A percentile compares a stretch with the other conserved stretches of the same genome.
Evolutionary conservation across 805 yeast genomes (phyloP).

Genomic region (Torulaspora quercuum): DNA sequence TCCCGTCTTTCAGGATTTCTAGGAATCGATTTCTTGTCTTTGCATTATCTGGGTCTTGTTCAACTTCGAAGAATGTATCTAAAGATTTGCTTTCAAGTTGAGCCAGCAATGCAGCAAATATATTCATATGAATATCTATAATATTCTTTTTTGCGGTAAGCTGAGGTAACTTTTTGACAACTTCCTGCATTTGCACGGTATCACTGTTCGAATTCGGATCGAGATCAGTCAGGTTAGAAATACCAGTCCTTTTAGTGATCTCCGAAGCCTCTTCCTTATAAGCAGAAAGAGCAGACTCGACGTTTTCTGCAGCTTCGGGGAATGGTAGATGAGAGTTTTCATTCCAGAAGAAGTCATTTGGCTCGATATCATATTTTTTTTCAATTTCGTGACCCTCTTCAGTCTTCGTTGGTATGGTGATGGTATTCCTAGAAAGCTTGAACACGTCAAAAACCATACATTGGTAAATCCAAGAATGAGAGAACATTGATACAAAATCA

Average conservation of each 20-base stretch:
- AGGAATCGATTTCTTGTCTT: conserved; percentile 55
- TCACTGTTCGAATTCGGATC: conserved; percentile 53
- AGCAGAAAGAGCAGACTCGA: conserved; percentile 73
- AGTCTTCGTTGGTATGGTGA: conserved; percentile 50
- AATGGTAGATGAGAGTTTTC: conserved; percentile 83
- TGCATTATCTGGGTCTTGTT: conserved; percentile 62
- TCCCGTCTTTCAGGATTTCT: conserved; percentile 50
- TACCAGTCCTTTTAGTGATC: conserved; percentile 69
- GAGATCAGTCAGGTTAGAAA: conserved; percentile 68
- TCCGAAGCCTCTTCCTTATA: conserved; percentile 88
- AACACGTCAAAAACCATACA: conserved; percentile 94
- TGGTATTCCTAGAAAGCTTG: conserved; percentile 75
- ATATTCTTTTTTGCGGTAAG: conserved; percentile 81
- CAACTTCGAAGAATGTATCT: conserved; percentile 91
- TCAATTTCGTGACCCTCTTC: conserved; percentile 39
- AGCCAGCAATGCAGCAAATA: conserved; percentile 75
- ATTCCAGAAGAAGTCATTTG: conserved; percentile 89
- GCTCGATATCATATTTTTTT: conserved; percentile 82
- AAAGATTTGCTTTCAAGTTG: conserved; percentile 82
- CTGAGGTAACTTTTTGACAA: conserved; percentile 89
- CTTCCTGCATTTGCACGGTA: conserved; percentile 71
- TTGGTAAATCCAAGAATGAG: conserved; percentile 97
- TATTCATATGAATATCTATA: conserved; percentile 96
- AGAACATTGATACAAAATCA: conserved; percentile 89
- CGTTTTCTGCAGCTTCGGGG: conserved; percentile 98